Evolutionary conservation across 306 rosid species (phyloP).

Genomic region (Neltuma alba): DNA sequence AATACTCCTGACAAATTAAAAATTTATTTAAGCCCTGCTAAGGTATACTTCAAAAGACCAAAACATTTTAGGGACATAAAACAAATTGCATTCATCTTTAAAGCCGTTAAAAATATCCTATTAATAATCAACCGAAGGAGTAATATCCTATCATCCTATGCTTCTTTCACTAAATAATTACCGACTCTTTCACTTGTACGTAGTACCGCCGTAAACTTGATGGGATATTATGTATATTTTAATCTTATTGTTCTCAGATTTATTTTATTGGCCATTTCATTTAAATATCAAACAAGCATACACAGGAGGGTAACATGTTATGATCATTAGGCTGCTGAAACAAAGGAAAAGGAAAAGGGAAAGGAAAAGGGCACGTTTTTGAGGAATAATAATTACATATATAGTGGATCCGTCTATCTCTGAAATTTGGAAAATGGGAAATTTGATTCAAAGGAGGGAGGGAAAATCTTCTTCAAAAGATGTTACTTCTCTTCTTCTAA

Average conservation of each 20-base stretch:
- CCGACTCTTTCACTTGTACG: too few relatives aligned
- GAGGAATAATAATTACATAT: background rate
- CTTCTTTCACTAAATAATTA: too few relatives aligned
- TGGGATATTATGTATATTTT: background rate
- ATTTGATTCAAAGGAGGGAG: background rate
- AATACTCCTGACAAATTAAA: too few relatives aligned
- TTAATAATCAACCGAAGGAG: too few relatives aligned
- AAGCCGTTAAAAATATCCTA: too few relatives aligned
- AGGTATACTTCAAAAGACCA: too few relatives aligned
- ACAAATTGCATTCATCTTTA: too few relatives aligned
- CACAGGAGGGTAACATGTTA: background rate
- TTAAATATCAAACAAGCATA: background rate
- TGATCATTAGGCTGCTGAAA: background rate
- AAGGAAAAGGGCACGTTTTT: background rate
- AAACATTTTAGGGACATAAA: too few relatives aligned
- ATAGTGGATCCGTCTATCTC: background rate
- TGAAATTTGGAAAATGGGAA: background rate
- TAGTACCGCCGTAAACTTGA: too few relatives aligned
- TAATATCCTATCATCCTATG: too few relatives aligned
- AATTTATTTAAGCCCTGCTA: too few relatives aligned
- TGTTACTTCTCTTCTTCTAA: too few relatives aligned
- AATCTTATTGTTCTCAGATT: background rate
- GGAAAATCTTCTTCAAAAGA: background rate
- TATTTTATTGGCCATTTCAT: background rate
- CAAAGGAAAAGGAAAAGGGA: background rate